A percentile compares a stretch with the other conserved stretches of the same genome.
Evolutionary conservation across 1,139 yeast genomes (phyloP).

Genomic region (Suhomyces choctaworum): DNA sequence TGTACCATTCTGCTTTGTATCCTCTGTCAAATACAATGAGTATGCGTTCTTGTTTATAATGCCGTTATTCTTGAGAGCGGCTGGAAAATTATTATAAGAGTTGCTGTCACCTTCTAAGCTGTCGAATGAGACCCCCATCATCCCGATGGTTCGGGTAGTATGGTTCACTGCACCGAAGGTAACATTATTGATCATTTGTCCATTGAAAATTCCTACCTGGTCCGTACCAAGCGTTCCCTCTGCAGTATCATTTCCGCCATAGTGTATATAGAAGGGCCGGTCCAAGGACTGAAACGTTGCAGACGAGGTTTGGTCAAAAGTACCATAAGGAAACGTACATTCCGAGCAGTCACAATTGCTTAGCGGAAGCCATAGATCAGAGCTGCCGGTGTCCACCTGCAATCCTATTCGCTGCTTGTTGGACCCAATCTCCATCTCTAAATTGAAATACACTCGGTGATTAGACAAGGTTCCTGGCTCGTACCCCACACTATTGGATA

Average conservation of each 20-base stretch:
- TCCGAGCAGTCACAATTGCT: conserved; percentile 1
- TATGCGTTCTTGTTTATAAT: conserved; percentile 31
- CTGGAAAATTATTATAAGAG: conserved; percentile 24
- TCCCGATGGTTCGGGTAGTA: conserved; percentile 55
- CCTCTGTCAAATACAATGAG: conserved; percentile 46
- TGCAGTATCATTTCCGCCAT: conserved; percentile 38
- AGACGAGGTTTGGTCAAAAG: conserved; percentile 51
- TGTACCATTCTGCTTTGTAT: conserved; percentile 41
- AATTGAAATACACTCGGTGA: conserved; percentile 4
- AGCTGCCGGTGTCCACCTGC: conserved; percentile 24
- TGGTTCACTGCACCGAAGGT: conserved; percentile 57
- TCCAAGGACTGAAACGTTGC: conserved; percentile 46
- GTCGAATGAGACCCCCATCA: conserved; percentile 55
- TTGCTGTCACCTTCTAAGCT: not conserved
- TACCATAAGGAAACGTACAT: conserved; percentile 35
- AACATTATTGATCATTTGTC: conserved; percentile 35
- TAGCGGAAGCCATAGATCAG: conserved; percentile 22
- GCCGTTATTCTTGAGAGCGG: conserved; percentile 27
- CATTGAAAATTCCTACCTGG: conserved; percentile 20
- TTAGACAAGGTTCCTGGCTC: conserved; percentile 1
- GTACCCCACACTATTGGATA: not conserved
- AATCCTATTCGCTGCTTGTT: conserved; percentile 14
- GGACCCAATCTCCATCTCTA: conserved; percentile 14
- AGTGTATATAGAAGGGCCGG: conserved; percentile 35
- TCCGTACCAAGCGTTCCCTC: conserved; percentile 60